phyloP scores from a whole-genome alignment of 192 early-diverging fungal genomes.

The Entomortierella beljakovae region DNA sequence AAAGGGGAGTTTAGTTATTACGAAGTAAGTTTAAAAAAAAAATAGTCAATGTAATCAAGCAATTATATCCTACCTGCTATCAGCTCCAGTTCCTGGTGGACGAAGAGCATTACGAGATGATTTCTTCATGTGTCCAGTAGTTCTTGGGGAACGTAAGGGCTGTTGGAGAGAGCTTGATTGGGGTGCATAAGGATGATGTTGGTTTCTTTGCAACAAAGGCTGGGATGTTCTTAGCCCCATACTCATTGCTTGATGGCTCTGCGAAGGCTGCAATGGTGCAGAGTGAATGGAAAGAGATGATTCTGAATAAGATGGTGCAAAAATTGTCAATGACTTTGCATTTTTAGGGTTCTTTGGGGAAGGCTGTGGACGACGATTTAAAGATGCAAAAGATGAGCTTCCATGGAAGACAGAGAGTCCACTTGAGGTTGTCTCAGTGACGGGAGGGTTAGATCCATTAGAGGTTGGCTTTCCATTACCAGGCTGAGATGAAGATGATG shows the following conservation, averaged over 20 bases:
- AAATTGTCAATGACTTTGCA: constrained; percentile 61
- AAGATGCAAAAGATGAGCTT: constrained; percentile 34
- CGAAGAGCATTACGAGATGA: constrained; percentile 30
- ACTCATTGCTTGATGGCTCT: constrained; percentile 51
- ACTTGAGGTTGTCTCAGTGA: constrained; percentile 39
- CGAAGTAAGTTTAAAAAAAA: background rate
- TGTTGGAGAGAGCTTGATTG: constrained; percentile 32
- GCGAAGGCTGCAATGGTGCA: constrained; percentile 61
- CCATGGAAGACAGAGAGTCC: constrained; percentile 47
- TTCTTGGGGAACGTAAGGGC: constrained; percentile 33
- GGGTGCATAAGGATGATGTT: constrained; percentile 44
- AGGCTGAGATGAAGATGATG: constrained; percentile 35
- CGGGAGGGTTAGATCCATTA: constrained; percentile 22
- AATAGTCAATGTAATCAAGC: background rate
- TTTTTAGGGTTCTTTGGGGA: constrained; percentile 61
- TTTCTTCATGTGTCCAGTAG: constrained; percentile 31
- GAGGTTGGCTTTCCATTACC: constrained; percentile 16
- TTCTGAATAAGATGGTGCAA: constrained; percentile 61
- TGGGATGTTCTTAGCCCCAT: constrained; percentile 47
- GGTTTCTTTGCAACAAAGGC: constrained; percentile 30
- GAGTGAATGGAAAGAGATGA: constrained; percentile 57
- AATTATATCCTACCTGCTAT: constrained; percentile 14
- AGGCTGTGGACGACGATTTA: constrained; percentile 39
- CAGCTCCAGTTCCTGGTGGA: constrained; percentile 11
- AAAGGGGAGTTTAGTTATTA: background rate